Conservation (phyloP, 495 filamentous ascomycete genomes). For the Penicillium riverlandense region DNA sequence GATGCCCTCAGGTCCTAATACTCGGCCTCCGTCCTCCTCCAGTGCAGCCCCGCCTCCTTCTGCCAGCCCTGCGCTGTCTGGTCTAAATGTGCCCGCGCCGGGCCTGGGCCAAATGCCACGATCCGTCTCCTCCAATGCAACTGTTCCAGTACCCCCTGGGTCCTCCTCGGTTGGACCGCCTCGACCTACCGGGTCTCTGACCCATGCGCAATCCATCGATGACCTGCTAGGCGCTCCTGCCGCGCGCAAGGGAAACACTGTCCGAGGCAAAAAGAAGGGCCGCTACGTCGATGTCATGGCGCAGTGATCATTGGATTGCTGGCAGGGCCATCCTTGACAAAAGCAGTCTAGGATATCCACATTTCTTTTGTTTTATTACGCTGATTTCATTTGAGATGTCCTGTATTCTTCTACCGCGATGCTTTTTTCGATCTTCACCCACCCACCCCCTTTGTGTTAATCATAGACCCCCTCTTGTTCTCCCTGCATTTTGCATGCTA, state of each 20-base stretch:
- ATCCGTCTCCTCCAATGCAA: constrained; percentile 30
- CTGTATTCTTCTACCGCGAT: constrained; percentile 6
- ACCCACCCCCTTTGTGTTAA: constrained; percentile 13
- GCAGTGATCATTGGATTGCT: constrained; percentile 16
- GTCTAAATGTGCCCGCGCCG: constrained; percentile 23
- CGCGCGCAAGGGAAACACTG: constrained; percentile 56
- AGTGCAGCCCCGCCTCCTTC: constrained; percentile 28
- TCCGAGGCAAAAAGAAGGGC: constrained; percentile 72
- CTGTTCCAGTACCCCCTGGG: constrained; percentile 24
- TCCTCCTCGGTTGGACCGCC: constrained; percentile 18
- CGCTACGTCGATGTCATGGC: constrained; percentile 95
- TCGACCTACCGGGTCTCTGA: constrained; percentile 60
- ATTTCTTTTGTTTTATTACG: constrained; percentile 24
- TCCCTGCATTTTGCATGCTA: constrained; percentile 19
- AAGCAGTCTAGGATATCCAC: background rate
- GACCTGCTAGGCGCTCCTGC: constrained; percentile 68
- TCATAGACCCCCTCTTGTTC: constrained; percentile 7
- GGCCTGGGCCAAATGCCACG: constrained; percentile 17
- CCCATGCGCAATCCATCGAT: constrained; percentile 77
- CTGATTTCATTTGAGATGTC: constrained; percentile 10
- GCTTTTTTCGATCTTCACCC: constrained; percentile 9
- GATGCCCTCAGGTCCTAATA: constrained; percentile 21
- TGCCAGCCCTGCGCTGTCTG: constrained; percentile 32
- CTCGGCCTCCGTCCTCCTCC: constrained; percentile 34
- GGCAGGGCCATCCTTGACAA: background rate